Evolutionary conservation across 106 monocot genomes (phyloP), one percentile per base, ranked within the genome.

Genomic region (Cymbidium sinense): DNA sequence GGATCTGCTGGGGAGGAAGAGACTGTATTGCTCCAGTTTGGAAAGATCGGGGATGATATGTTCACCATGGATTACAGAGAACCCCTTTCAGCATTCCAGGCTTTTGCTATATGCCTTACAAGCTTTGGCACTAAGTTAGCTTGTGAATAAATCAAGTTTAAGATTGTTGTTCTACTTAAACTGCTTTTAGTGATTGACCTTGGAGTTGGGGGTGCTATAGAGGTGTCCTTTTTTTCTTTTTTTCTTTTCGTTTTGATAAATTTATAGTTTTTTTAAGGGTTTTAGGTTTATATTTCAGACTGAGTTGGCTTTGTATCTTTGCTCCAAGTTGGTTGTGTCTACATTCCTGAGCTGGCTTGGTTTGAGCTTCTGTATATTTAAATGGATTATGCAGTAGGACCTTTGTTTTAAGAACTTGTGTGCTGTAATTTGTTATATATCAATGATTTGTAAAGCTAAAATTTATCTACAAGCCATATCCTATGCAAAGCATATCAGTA

Each of bases 31-130:
- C 88, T 93, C 25, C 90, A 93, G 58, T 93, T 90, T 51, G 93
- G 90, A 20, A 93, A 93, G 81, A 79, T 90, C 52, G 93, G 88
- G 6, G 90, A 90, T 11, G 88, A 93, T 54, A 8, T 88, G 71
- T 90, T 93, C 77, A 93, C 90, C 25, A 90, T 90, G 90, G 93
- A 93, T 64, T 93, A 85, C 41, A 76, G 85, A 70, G 80, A 93
- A 9, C 93, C 93, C 6, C 86, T 93, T 52, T 90, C 90, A 0
- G 90, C 88, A 0, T 88, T 90, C 64, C 90, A 93, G 83, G 93
- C 93, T 20, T 93, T 93, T 67, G 86, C 88, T 62, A 86, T 93
- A 34, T 93, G 90, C 77, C 83, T 93, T 51, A 90, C 93, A 10
- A 93, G 88, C 85, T 93, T 93, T 55, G 93, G 90, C 47, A 88